Conservation (phyloP, 345 rosid species). For the Salix viminalis region DNA sequence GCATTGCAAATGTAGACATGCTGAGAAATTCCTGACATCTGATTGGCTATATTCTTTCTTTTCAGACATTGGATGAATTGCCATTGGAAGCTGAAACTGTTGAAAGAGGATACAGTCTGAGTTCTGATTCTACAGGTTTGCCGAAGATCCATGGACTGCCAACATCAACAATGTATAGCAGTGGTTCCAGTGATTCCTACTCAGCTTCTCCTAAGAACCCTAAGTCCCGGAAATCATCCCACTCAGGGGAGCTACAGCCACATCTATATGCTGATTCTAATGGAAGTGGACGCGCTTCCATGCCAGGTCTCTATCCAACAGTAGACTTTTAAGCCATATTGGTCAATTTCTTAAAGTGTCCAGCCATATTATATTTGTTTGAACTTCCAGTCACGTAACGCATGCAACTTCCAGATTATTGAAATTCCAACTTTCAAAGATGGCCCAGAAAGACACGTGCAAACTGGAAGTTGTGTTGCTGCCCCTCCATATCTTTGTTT, state of each 20-base stretch:
- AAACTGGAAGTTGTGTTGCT: conserved; percentile 8
- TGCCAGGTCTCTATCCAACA: conserved; percentile 49
- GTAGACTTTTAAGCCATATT: conserved; percentile 28
- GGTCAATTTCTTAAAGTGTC: not conserved
- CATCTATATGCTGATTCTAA: conserved; percentile 59
- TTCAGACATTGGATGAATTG: conserved; percentile 86
- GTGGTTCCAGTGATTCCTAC: conserved; percentile 48
- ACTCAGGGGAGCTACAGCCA: conserved; percentile 66
- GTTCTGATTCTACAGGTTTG: conserved; percentile 63
- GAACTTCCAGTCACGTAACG: not conserved
- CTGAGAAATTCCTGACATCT: not conserved
- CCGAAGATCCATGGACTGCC: conserved; percentile 79
- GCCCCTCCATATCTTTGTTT: conserved; percentile 1
- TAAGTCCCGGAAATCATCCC: conserved; percentile 58
- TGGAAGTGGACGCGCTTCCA: conserved; percentile 42
- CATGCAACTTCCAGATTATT: conserved; percentile 5
- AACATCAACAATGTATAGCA: conserved; percentile 53
- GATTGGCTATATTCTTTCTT: not conserved
- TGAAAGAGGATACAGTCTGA: conserved; percentile 70
- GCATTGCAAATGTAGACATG: not conserved
- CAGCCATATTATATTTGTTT: conserved; percentile 9
- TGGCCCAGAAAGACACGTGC: conserved; percentile 1
- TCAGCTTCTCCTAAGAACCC: conserved; percentile 52
- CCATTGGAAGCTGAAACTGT: conserved; percentile 87
- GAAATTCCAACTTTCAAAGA: conserved; percentile 9